phyloP scores from a whole-genome alignment of 495 filamentous ascomycete genomes.

The Podospora sp. region DNA sequence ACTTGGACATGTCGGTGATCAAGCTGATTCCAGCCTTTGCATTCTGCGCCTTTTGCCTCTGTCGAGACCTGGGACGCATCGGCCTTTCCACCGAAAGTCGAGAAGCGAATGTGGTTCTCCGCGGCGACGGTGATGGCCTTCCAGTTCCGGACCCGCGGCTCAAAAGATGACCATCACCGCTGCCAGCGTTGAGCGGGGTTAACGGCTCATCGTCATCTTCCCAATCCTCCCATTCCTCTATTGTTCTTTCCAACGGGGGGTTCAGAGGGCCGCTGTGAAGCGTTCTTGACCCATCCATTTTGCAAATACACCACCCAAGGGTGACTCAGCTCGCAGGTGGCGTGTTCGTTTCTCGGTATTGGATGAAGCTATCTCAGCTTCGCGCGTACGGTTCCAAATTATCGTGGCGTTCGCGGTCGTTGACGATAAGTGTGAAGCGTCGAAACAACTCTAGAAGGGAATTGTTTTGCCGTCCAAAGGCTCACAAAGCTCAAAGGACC shows the following conservation, averaged over 20 bases:
- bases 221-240: constrained; percentile 55
- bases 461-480: not conserved
- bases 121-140: constrained; percentile 21
- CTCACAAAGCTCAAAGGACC: not conserved
- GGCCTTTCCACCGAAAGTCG: constrained; percentile 41
- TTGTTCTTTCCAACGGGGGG: constrained; percentile 20
- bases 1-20: constrained; percentile 58
- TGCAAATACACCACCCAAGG: not conserved
- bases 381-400: not conserved
- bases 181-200: constrained; percentile 26
- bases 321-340: not conserved
- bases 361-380: not conserved
- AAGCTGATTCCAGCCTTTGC: constrained; percentile 65
- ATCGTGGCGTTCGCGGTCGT: not conserved
- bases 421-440: not conserved
- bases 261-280: constrained; percentile 2
- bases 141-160: constrained; percentile 18
- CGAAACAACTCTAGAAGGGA: not conserved
- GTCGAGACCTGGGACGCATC: constrained; percentile 48
- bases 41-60: constrained; percentile 58
- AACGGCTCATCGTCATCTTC: constrained; percentile 44
- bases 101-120: constrained; percentile 25
- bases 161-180: constrained; percentile 33
- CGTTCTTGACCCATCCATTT: constrained; percentile 25
- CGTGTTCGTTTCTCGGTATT: not conserved